Percentiles rank a stretch among this genome's conserved stretches.
Conservation (phyloP, 331 rosid species). For the Quercus lobata region DNA sequence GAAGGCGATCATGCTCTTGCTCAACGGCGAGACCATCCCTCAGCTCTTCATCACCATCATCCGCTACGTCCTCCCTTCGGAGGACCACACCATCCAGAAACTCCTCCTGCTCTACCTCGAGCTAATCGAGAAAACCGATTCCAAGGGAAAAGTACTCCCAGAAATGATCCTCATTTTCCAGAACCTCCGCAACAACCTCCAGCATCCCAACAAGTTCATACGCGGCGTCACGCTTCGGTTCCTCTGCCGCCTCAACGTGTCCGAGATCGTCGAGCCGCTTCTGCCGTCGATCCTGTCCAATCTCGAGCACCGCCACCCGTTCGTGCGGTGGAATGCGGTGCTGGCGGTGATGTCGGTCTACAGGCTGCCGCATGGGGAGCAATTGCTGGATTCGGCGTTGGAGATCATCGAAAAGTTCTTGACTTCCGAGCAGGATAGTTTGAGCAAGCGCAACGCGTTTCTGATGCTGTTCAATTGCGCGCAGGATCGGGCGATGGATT, state of each 20-base stretch:
- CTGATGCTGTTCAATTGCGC: constrained; percentile 89
- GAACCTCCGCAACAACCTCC: constrained; percentile 89
- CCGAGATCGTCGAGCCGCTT: constrained; percentile 87
- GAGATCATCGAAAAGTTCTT: constrained; percentile 82
- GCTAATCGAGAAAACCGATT: constrained; percentile 90
- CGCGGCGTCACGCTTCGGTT: constrained; percentile 95
- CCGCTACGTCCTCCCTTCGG: constrained; percentile 90
- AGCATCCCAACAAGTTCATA: constrained; percentile 84
- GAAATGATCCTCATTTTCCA: constrained; percentile 98
- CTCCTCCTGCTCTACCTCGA: constrained; percentile 92
- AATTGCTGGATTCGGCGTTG: constrained; percentile 65
- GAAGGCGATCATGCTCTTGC: constrained; percentile 87
- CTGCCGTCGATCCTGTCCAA: constrained; percentile 80
- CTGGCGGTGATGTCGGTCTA: constrained; percentile 81
- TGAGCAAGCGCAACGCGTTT: constrained; percentile 88
- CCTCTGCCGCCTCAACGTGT: constrained; percentile 83
- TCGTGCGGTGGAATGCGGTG: constrained; percentile 78
- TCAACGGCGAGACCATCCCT: constrained; percentile 87
- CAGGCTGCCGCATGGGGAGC: constrained; percentile 85
- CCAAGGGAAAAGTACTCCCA: constrained; percentile 79
- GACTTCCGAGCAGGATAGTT: constrained; percentile 68
- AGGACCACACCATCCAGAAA: constrained; percentile 93
- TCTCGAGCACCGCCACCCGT: constrained; percentile 90
- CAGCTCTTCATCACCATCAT: constrained; percentile 92
- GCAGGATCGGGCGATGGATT: constrained; percentile 81